Evolutionary conservation across 306 rosid species (phyloP).

Genomic region (Cercis canadensis): DNA sequence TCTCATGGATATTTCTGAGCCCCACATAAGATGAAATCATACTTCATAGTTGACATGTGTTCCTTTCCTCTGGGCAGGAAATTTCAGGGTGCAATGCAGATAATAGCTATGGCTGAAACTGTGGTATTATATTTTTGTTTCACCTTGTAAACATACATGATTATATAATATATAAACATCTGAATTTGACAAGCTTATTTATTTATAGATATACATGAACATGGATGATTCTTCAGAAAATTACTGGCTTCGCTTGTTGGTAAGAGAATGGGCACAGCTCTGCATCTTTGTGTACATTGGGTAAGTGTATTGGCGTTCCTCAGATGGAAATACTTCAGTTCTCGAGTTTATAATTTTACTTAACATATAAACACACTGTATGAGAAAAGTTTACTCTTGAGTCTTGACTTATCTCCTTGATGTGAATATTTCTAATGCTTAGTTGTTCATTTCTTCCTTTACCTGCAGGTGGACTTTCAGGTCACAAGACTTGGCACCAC

Average conservation of each 20-base stretch:
- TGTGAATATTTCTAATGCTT: conserved; percentile 4
- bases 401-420: no score
- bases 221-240: conserved; percentile 70
- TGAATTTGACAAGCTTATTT: conserved; percentile 28
- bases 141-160: conserved; percentile 17
- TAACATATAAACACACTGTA: neutral
- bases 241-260: conserved; percentile 85
- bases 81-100: conserved; percentile 96
- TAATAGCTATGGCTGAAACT: conserved; percentile 87
- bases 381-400: conserved; percentile 7
- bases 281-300: conserved; percentile 92
- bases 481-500: conserved; percentile 83
- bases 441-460: conserved; percentile 25
- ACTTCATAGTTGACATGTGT: conserved; percentile 32
- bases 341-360: conserved; percentile 10
- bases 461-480: conserved; percentile 88
- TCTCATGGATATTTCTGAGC: neutral
- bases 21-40: conserved; percentile 18
- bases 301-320: conserved; percentile 51
- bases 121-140: conserved; percentile 58
- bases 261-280: conserved; percentile 89
- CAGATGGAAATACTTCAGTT: conserved; percentile 20
- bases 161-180: neutral
- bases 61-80: conserved; percentile 57
- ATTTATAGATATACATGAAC: conserved; percentile 76